A percentile compares a stretch with the other conserved stretches of the same genome.
phyloP scores from a whole-genome alignment of 1,284 basidiomycete genomes.

The Malassezia sympodialis region DNA sequence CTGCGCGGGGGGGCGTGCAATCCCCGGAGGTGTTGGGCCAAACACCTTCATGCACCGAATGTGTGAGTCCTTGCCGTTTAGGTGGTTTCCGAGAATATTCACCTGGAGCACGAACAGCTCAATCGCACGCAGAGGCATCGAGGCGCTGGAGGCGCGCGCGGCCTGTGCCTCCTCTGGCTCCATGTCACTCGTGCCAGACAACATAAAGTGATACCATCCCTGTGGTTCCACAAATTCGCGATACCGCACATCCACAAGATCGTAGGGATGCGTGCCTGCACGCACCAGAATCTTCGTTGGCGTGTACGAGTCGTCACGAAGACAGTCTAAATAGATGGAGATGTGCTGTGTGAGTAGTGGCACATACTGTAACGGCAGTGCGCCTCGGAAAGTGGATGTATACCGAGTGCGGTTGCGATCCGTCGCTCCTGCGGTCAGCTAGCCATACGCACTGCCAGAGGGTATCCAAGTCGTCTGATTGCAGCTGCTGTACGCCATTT shows the following conservation, averaged over 20 bases:
- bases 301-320: constrained; percentile 90
- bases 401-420: constrained; percentile 90
- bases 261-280: constrained; percentile 80
- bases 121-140: constrained; percentile 53
- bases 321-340: constrained; percentile 74
- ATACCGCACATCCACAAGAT: constrained; percentile 66
- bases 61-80: constrained; percentile 98
- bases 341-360: constrained; percentile 60
- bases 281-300: constrained; percentile 79
- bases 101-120: constrained; percentile 82
- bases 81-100: constrained; percentile 81
- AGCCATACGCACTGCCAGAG: constrained; percentile 82
- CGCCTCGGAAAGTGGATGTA: constrained; percentile 85
- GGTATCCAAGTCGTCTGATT: constrained; percentile 76
- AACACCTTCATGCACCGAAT: constrained; percentile 77
- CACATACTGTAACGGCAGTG: constrained; percentile 69
- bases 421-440: constrained; percentile 65
- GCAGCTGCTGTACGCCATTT: constrained; percentile 82
- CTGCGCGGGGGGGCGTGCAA: not conserved
- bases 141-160: not conserved
- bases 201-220: constrained; percentile 86
- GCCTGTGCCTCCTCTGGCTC: constrained; percentile 50
- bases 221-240: constrained; percentile 76
- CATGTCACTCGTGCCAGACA: constrained; percentile 50
- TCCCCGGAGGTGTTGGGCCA: constrained; percentile 50